A percentile compares a stretch with the other conserved stretches of the same genome.
Evolutionary conservation across 352 stramenopile species (phyloP).

Genomic region (Phytophthora boehmeriae): DNA sequence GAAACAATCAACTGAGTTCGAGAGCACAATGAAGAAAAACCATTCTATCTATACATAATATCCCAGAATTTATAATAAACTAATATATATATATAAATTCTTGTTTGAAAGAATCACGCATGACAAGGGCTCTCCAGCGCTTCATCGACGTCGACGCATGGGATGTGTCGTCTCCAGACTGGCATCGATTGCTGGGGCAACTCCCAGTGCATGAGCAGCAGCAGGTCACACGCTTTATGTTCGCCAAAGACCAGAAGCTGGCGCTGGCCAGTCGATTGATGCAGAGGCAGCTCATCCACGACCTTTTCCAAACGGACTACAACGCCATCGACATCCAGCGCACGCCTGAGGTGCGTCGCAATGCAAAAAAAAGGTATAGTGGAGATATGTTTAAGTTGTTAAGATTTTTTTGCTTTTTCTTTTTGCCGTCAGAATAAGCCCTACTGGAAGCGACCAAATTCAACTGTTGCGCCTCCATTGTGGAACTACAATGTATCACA

Average conservation of each 20-base stretch:
- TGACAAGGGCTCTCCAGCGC: conserved; percentile 16
- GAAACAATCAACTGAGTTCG: too few relatives aligned
- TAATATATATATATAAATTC: too few relatives aligned
- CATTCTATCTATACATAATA: too few relatives aligned
- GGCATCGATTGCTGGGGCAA: conserved; percentile 36
- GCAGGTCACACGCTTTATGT: conserved; percentile 64
- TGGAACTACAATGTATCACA: conserved; percentile 90
- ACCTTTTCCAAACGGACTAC: conserved; percentile 41
- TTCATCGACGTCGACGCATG: conserved; percentile 55
- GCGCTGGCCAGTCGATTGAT: conserved; percentile 70
- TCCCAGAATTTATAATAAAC: too few relatives aligned
- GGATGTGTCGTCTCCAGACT: conserved; percentile 39
- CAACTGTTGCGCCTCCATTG: conserved; percentile 5
- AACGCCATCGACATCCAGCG: conserved; percentile 51
- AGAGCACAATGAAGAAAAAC: too few relatives aligned
- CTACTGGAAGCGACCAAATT: conserved; percentile 44
- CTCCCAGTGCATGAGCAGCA: conserved; percentile 49
- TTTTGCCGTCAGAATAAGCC: conserved; percentile 58
- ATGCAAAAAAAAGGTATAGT: background rate
- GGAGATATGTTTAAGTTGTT: too few relatives aligned
- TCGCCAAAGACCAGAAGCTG: conserved; percentile 69
- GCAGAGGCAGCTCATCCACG: conserved; percentile 54
- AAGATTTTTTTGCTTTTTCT: background rate
- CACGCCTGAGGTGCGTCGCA: conserved; percentile 55
- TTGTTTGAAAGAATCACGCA: too few relatives aligned